Base-by-base conservation (phyloP, 2,329 filamentous ascomycete species). In the Monosporascus sp. region DNA sequence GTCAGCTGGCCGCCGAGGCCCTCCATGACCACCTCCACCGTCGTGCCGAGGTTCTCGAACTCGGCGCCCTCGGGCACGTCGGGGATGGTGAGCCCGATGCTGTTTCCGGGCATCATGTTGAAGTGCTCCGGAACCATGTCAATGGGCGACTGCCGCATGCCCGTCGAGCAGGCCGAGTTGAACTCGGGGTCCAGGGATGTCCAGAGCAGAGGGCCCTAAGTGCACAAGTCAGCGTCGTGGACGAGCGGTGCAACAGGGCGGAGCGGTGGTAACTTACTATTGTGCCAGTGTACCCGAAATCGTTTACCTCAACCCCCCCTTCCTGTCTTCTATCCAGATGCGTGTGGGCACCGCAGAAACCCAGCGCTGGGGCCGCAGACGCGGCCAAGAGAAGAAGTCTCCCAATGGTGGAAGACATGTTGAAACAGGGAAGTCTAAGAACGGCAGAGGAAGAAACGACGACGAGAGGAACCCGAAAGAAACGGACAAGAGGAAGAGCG, bases 41-140 rank as follows among this genome's bases (percentile, higher is more conserved):
- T 83, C 25, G 78, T 79, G 47, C 80, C 80, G 11, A 82, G 71
- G 64, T 84, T 83, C 67, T 82, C 78, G 51, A 83, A 80, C 38
- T 73, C 70, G 47, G 76, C 73, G 6, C 69, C 74, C 45, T 69
- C 67, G 18, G 64, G 62, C 47, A 70, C 67, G 61, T 69, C 73
- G 42, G 76, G 72, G 50, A 82, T 70, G 36, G 68, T 59, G 51
- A 72, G 67, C 62, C 59, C 51, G 5, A 72, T 31, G n/a, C 72
- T 59, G 36, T 63, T 57, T 44, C 64, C 65, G 9, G 66, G 50
- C 7, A 71, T 57, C 37, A 68, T 49, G 25, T 62, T 64, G 53
- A 72, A 73, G 31, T 63, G 58, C n/a, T 64, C 70, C 3, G 59
- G 60, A 6, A 65, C 65, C 72, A 75, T 73, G 65, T 83, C 76